phyloP scores from a whole-genome alignment of 176 grass and related monocot genomes.

The Saccharum spontaneum region DNA sequence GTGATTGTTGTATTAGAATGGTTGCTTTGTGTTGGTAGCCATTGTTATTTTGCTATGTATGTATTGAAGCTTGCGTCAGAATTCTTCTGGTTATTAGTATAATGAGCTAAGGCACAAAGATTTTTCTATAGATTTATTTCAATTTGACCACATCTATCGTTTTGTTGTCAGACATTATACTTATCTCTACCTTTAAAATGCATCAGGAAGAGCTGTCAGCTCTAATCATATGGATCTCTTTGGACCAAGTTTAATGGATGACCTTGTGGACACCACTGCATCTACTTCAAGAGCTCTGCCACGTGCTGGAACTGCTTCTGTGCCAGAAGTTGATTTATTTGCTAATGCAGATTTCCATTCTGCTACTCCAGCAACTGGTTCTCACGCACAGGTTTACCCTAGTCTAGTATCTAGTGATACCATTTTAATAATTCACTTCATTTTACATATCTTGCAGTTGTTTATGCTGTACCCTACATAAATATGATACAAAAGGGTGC shows the following conservation, averaged over 20 bases:
- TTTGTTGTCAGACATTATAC: not conserved
- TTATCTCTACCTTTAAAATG: not conserved
- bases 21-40: slow-evolving; percentile 3
- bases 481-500: not conserved
- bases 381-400: slow-evolving; percentile 30
- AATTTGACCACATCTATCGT: not conserved
- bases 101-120: not conserved
- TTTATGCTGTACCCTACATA: not conserved
- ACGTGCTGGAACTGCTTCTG: slow-evolving; percentile 26
- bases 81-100: not conserved
- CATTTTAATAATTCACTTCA: slow-evolving; percentile 5
- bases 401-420: not conserved
- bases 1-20: not conserved
- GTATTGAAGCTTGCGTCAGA: not conserved
- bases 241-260: slow-evolving; percentile 54
- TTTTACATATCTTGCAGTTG: not conserved
- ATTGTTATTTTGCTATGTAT: slow-evolving; percentile 9
- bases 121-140: slow-evolving; percentile 10
- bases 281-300: slow-evolving; percentile 36
- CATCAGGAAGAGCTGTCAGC: slow-evolving; percentile 34
- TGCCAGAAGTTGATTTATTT: slow-evolving; percentile 64
- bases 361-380: slow-evolving; percentile 28
- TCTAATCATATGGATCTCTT: slow-evolving; percentile 49
- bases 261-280: slow-evolving; percentile 28
- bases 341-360: slow-evolving; percentile 47